Base-by-base conservation (phyloP, 257 asterid species). In the Scutellaria barbata region DNA sequence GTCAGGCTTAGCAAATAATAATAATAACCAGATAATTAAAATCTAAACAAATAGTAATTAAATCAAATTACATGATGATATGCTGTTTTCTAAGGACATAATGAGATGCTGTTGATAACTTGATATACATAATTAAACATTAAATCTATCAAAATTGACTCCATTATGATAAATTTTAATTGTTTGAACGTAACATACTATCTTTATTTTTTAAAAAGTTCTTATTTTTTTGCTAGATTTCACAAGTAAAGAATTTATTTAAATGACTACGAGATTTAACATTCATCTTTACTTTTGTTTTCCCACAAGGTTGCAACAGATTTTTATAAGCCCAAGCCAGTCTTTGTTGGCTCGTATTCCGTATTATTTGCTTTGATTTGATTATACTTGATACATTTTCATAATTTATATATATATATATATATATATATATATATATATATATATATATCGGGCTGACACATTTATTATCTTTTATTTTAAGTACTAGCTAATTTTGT, bases 1-100 rank as follows among this genome's bases (percentile, higher is more conserved):
- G 63, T 61, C 72, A 60, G 57, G 43, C 54, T 78, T 48, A 78
- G 37, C 68, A 64, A 63, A 42, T 48, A 50, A 71, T 57, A 77
- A 33, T 60, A 68, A 41, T 61, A 14, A 73, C 42, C 72, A 69
- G 46, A 73, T 63, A 55, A 68, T 60, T 54, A 67, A 41, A 54
- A 25, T 55, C 10, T 63, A 40, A 22, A 45, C 43, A 63, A 46
- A 56, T 35, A 22, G 12, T 62, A 54, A 30, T 30, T 30, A 30
- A 7, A 70, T 56, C 20, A 66, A 17, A 61, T 17, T 37, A 12
- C 17, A 68, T 60, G 64, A 39, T 22, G 22, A 25, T 33, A 63
- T 57, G 58, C 47, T 57, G 35, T n/a, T 30, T 4, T 30, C 8
- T 0, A 12, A 61, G 12, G 20, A 12, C 30, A 68, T 60, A 58